Percentiles rank a stretch among this genome's conserved stretches.
Evolutionary conservation across 345 rosid genomes (phyloP).

Genomic region (Populus deltoides): DNA sequence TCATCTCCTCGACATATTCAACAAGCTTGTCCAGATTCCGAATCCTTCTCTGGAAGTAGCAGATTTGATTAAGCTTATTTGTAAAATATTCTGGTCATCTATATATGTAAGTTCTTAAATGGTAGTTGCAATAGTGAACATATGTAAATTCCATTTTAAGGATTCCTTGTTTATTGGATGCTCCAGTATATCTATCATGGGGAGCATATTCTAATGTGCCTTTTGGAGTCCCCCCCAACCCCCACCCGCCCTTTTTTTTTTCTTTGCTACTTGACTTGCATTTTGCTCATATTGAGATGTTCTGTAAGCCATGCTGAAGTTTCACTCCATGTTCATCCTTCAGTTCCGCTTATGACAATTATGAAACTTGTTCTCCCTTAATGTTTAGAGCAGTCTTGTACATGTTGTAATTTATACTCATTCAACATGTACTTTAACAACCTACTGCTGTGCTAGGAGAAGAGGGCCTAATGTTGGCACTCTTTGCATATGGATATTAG

Average conservation of each 20-base stretch:
- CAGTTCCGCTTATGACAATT: not conserved
- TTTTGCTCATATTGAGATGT: constrained; percentile 3
- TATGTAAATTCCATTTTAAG: not conserved
- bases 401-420: not conserved
- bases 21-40: constrained; percentile 70
- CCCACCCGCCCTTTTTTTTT: no score
- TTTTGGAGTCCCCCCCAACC: not conserved
- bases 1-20: constrained; percentile 72
- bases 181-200: not conserved
- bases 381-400: not conserved
- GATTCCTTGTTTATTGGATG: not conserved
- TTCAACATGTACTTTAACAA: not conserved
- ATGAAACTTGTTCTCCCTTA: not conserved
- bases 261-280: not conserved
- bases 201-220: not conserved
- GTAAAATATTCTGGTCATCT: constrained; percentile 98
- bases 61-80: constrained; percentile 87
- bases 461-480: not conserved
- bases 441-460: not conserved
- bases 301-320: not conserved
- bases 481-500: not conserved
- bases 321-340: not conserved
- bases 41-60: constrained; percentile 87
- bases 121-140: not conserved
- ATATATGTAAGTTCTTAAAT: constrained; percentile 70